Conservation (phyloP, 2,329 filamentous ascomycete genomes). For the Grosmannia clavigera region DNA sequence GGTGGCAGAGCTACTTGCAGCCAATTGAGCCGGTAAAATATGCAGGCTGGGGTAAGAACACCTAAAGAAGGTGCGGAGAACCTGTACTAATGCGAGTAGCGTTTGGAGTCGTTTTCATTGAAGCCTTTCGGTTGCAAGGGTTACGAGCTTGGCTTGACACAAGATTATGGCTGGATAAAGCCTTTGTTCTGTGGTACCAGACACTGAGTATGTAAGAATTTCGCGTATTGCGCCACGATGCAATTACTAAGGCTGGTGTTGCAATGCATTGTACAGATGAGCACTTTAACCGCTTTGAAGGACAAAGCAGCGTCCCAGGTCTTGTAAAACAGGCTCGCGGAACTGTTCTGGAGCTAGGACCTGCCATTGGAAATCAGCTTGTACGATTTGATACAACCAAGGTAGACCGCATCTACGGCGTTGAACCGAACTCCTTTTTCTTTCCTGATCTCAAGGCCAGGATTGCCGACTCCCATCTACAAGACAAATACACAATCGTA, state of each 20-base stretch:
- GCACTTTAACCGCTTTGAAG: not conserved
- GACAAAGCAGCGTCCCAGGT: not conserved
- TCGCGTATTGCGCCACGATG: not conserved
- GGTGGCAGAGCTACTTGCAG: not conserved
- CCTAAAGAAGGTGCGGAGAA: no score
- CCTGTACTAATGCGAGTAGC: not conserved
- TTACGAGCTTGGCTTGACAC: not conserved
- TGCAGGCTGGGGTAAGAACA: not conserved
- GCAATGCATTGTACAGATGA: not conserved
- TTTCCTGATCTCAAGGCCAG: slow-evolving; percentile 18
- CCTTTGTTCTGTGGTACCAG: not conserved
- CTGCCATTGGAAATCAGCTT: slow-evolving; percentile 30
- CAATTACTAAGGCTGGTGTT: no score
- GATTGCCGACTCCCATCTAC: slow-evolving; percentile 4
- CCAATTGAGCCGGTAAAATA: not conserved
- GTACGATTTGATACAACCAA: slow-evolving; percentile 21
- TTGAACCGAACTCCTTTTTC: slow-evolving; percentile 28
- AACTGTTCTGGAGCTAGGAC: slow-evolving; percentile 29
- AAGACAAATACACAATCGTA: slow-evolving; percentile 25
- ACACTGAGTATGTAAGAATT: not conserved
- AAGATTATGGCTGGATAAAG: not conserved
- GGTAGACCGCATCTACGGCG: slow-evolving; percentile 23
- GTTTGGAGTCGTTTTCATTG: not conserved
- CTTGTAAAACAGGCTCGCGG: slow-evolving; percentile 13
- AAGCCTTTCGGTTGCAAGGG: not conserved